Evolutionary conservation across 2,329 filamentous ascomycete species (phyloP), one percentile per base, ranked within the genome.

Genomic region (Mycosphaerella arachidis): DNA sequence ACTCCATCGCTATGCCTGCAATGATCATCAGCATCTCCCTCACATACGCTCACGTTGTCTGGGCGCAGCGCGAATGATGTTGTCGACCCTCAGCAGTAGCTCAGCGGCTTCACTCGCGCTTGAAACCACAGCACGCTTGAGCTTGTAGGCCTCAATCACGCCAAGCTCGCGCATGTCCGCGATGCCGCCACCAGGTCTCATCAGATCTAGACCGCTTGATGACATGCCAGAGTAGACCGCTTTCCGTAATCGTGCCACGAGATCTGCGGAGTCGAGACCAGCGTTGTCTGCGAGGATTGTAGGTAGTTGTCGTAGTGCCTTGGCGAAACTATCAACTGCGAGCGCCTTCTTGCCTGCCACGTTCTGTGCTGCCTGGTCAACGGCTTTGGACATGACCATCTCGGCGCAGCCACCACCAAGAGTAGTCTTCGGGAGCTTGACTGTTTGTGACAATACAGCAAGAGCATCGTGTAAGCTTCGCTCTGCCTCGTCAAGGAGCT

Each of bases 301-400:
- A 6, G 94, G 94, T 56, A 99, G 82, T 76, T 99, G 94, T 71
- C 92, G 87, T 61, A 99, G 83, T 31, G 94, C 94, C 59, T 88
- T 83, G 27, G 93, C 90, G 73, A 97, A 99, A 4, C 91, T 86
- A 64, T 92, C 88, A 20, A 97, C 93, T 2, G 94, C 94, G 71
- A 97, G 83, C 69, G 96, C 92, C 77, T 94, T 93, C 86, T 99
- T 99, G 75, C 94, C 94, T 68, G 94, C 92, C 7, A 96, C 90
- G 70, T 96, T 93, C 63, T 95, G 92, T 24, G 92, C 92, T 5
- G 91, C 91, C 62, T 89, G 90, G 73, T 97, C 93, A 24, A 99
- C 94, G 7, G 94, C 94, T 82, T 97, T 96, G 66, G 93, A 91
- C 94, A 99, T 99, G 68, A 96, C 81, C 93, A 97, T 97, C 84